Conservation (phyloP, 2,329 filamentous ascomycete species). For the Akanthomyces uredinophilus region DNA sequence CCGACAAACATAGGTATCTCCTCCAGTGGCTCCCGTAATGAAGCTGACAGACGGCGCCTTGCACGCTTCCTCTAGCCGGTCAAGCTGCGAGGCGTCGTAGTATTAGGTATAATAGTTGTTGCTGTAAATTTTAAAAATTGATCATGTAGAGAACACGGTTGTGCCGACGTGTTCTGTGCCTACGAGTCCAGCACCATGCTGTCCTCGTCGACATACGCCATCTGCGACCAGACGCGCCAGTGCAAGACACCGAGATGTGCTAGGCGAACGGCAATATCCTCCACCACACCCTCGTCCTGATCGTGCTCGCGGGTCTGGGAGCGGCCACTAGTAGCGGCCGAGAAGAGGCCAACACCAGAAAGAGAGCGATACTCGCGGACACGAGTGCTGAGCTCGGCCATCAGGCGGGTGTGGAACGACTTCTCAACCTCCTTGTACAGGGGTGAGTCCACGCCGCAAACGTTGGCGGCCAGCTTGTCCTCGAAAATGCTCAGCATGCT, state of each 20-base stretch:
- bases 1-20: constrained; percentile 9
- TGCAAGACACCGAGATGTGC: constrained; percentile 81
- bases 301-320: constrained; percentile 34
- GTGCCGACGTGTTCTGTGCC: not conserved
- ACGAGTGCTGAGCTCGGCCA: constrained; percentile 43
- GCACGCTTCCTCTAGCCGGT: not conserved
- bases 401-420: constrained; percentile 43
- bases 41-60: not conserved
- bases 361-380: constrained; percentile 50
- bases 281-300: constrained; percentile 48
- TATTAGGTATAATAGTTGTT: constrained; percentile 10
- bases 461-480: constrained; percentile 40
- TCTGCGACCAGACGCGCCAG: constrained; percentile 80
- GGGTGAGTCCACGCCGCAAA: constrained; percentile 38
- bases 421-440: constrained; percentile 46
- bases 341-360: constrained; percentile 49
- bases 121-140: not conserved
- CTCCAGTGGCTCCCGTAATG: not conserved
- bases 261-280: constrained; percentile 69
- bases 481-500: constrained; percentile 46
- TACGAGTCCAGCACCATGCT: constrained; percentile 28
- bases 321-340: constrained; percentile 49
- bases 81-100: not conserved
- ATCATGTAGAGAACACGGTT: not conserved
- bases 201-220: constrained; percentile 57